A percentile compares a stretch with the other conserved stretches of the same genome.
phyloP scores from a whole-genome alignment of 305 asterid species.

The Fraxinus velutina region DNA sequence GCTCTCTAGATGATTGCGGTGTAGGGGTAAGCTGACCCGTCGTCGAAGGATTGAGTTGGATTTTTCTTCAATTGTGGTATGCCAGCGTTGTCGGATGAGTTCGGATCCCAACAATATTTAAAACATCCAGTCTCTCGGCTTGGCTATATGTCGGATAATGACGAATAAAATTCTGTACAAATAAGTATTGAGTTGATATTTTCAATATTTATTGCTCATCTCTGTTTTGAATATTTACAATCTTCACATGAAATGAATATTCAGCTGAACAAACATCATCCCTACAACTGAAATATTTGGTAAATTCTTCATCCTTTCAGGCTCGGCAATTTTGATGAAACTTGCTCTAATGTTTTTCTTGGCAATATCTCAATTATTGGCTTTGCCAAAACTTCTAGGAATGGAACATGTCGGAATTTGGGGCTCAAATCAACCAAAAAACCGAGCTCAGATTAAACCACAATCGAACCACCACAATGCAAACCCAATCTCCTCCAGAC shows the following conservation, averaged over 20 bases:
- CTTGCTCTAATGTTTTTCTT: not conserved
- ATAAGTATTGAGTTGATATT: not conserved
- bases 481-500: too few relatives aligned
- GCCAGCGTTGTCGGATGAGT: not conserved
- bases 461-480: too few relatives aligned
- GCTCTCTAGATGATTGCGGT: not conserved
- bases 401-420: conserved; percentile 34
- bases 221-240: not conserved
- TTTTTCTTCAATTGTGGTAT: not conserved
- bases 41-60: not conserved
- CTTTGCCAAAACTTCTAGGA: conserved; percentile 65
- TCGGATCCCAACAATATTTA: not conserved
- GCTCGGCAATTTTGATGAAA: not conserved
- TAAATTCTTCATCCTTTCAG: not conserved
- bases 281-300: not conserved
- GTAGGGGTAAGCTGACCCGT: not conserved
- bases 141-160: not conserved
- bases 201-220: not conserved
- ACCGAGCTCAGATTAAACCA: too few relatives aligned
- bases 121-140: not conserved
- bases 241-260: not conserved
- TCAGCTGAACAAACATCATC: not conserved
- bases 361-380: conserved; percentile 35
- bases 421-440: too few relatives aligned
- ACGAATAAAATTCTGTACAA: not conserved